Evolutionary conservation across 345 rosid genomes (phyloP).

Genomic region (Cochlearia excelsa): DNA sequence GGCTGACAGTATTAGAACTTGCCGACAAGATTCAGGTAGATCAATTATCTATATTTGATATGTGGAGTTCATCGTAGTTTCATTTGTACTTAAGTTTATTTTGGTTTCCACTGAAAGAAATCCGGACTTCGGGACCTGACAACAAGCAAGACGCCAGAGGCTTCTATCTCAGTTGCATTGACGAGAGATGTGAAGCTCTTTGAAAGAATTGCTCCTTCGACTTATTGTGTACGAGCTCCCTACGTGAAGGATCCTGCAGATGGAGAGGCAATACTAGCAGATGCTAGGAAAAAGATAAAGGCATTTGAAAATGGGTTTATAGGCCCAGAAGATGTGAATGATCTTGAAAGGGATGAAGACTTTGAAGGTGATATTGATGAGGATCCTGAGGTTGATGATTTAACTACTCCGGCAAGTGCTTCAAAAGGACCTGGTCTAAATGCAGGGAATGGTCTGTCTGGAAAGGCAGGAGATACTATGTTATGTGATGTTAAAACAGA

Average conservation of each 20-base stretch:
- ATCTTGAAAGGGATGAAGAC: slow-evolving; percentile 85
- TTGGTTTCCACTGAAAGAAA: slow-evolving; percentile 51
- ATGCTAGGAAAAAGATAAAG: slow-evolving; percentile 87
- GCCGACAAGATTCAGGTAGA: slow-evolving; percentile 97
- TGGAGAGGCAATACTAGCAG: slow-evolving; percentile 80
- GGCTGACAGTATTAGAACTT: slow-evolving; percentile 84
- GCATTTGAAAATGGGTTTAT: slow-evolving; percentile 89
- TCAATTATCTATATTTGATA: slow-evolving; percentile 8
- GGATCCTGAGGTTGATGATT: slow-evolving; percentile 93
- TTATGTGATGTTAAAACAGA: slow-evolving; percentile 37
- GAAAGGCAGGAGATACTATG: slow-evolving; percentile 41
- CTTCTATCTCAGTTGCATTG: slow-evolving; percentile 97
- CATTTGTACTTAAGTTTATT: slow-evolving; percentile 11
- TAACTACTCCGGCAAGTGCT: slow-evolving; percentile 49
- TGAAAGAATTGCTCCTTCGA: slow-evolving; percentile 99
- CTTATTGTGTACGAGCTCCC: slow-evolving; percentile 88
- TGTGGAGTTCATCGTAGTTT: slow-evolving; percentile 1
- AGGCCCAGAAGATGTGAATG: slow-evolving; percentile 81
- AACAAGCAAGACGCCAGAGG: slow-evolving; percentile 99
- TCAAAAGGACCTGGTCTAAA: slow-evolving; percentile 45
- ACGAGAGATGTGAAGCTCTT: slow-evolving; percentile 99
- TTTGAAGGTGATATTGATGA: slow-evolving; percentile 87
- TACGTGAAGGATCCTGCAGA: slow-evolving; percentile 94
- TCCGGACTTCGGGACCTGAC: slow-evolving; percentile 96
- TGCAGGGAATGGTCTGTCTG: slow-evolving; percentile 45